Conservation (phyloP, 83 land plant species). For the Isoetes engelmannii region DNA sequence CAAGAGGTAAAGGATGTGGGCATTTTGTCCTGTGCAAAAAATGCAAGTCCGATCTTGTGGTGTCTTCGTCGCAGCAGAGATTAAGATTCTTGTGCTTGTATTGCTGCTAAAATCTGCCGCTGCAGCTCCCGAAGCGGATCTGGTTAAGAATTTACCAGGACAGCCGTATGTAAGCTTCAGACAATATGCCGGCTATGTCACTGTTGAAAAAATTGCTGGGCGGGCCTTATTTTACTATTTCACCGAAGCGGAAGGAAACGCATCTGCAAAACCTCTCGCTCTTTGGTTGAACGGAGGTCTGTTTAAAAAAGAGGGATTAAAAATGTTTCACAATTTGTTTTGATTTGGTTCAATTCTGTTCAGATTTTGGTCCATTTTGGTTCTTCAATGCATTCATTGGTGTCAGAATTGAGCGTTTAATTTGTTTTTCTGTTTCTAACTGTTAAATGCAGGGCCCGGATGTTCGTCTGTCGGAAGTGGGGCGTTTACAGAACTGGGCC, state of each 20-base stretch:
- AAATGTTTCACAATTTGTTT: no score
- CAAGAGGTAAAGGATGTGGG: no score
- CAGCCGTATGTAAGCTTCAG: constrained; percentile 28
- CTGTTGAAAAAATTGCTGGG: constrained; percentile 22
- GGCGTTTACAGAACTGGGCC: constrained; percentile 44
- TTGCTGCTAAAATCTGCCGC: not conserved
- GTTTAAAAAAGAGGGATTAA: not conserved
- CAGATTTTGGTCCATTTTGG: no score
- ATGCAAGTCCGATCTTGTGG: no score
- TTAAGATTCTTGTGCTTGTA: not conserved
- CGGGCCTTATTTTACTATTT: constrained; percentile 33
- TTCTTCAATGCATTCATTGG: no score
- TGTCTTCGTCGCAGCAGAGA: not conserved
- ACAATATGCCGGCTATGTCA: constrained; percentile 30
- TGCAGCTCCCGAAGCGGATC: constrained; percentile 8
- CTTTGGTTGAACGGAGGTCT: constrained; percentile 44
- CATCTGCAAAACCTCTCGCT: constrained; percentile 30
- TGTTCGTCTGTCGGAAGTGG: constrained; percentile 52
- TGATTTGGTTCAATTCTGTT: no score
- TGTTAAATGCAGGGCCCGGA: constrained; percentile 36
- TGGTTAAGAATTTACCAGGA: constrained; percentile 21
- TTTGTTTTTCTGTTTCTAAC: no score
- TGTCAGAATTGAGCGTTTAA: no score
- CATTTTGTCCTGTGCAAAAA: no score
- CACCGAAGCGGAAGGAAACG: constrained; percentile 20